phyloP scores from a whole-genome alignment of 257 asterid genomes.

The Linderniella brevidens region DNA sequence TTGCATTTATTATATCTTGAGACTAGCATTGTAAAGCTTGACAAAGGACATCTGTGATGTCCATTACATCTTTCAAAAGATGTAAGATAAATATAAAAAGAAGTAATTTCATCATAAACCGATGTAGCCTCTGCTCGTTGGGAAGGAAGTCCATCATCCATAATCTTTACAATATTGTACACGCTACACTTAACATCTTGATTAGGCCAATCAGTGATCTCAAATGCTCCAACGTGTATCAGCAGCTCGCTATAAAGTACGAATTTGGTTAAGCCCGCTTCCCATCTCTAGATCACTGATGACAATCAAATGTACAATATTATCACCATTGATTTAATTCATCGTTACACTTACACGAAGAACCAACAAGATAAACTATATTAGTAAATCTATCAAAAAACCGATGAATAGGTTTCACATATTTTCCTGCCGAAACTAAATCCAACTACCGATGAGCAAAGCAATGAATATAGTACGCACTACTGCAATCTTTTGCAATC shows the following conservation, averaged over 20 bases:
- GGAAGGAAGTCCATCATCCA: not conserved
- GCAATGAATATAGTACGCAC: not conserved
- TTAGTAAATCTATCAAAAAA: not conserved
- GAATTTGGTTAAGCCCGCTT: not conserved
- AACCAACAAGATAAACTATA: not conserved
- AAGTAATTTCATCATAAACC: not conserved
- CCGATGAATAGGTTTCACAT: not conserved
- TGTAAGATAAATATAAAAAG: not conserved
- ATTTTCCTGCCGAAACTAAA: not conserved
- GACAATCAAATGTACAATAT: not conserved
- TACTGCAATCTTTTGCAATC: not conserved
- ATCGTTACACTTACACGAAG: too few species aligned
- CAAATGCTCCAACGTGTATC: conserved; percentile 1
- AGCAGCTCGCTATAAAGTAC: not conserved
- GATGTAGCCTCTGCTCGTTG: not conserved
- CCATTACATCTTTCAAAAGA: not conserved
- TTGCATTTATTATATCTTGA: not conserved
- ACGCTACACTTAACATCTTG: not conserved
- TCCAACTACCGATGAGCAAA: not conserved
- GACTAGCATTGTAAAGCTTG: not conserved
- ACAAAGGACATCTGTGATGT: not conserved
- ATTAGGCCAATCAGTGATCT: not conserved
- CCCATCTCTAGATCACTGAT: not conserved
- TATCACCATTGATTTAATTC: not conserved
- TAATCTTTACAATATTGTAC: not conserved